These are phyloP conservation scores for Anaeramoeba ignava DNA, from an alignment of 78 protist species.

Conservation along the genomic window DNA sequence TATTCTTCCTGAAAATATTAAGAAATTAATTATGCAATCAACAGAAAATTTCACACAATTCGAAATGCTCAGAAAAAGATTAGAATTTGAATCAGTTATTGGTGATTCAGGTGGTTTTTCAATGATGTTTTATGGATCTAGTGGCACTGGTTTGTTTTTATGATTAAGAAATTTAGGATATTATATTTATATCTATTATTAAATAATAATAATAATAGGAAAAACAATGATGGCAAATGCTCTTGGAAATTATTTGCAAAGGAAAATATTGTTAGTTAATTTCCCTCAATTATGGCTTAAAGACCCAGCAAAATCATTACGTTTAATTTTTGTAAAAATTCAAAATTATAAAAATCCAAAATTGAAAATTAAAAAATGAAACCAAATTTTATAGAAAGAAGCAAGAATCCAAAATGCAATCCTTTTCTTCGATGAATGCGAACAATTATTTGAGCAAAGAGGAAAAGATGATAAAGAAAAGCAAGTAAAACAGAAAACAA, in stretches of 20 bases:
- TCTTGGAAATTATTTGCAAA: constrained; percentile 35
- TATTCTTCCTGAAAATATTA: background rate
- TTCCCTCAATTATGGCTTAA: constrained; percentile 15
- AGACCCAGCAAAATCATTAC: constrained; percentile 4
- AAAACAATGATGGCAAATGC: constrained; percentile 45
- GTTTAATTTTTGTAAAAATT: constrained; percentile 45
- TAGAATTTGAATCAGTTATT: background rate
- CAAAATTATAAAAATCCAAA: no score
- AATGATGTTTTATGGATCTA: background rate
- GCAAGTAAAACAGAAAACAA: no score
- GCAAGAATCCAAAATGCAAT: constrained; percentile 46
- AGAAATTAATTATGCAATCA: background rate
- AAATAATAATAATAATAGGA: no score
- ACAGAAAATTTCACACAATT: background rate
- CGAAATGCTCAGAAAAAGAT: background rate
- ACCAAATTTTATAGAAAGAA: no score
- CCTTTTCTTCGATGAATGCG: constrained; percentile 57
- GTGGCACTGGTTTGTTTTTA: background rate
- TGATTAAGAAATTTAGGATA: no score
- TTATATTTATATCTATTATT: no score
- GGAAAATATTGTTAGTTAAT: constrained; percentile 37
- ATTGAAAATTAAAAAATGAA: no score
- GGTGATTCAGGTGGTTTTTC: background rate
- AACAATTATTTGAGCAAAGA: constrained; percentile 34
- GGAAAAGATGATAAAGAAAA: constrained; percentile 10